These are phyloP conservation scores for Chytriomyces sp. DNA, from an alignment of 192 early-diverging fungal species.

Conservation along the genomic window DNA sequence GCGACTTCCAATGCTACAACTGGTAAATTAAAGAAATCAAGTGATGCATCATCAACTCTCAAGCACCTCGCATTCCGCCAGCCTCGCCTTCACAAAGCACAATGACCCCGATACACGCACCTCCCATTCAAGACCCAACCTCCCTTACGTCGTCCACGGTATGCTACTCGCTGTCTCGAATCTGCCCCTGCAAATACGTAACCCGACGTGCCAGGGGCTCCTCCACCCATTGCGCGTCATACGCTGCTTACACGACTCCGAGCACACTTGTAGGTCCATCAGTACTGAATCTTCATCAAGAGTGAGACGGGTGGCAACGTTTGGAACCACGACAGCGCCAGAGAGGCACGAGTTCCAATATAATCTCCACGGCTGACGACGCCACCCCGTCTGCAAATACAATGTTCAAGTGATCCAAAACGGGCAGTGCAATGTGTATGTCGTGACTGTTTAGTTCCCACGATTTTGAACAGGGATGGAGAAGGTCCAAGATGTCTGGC, in stretches of 20 bases:
- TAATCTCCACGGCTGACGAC: neutral
- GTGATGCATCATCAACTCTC: no score
- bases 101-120: no score
- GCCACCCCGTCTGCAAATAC: neutral
- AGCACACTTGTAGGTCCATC: neutral
- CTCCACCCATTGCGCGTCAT: neutral
- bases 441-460: no score
- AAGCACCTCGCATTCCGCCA: no score
- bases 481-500: no score
- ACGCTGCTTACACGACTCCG: neutral
- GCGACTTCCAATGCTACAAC: no score
- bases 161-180: neutral
- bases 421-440: no score
- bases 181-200: neutral
- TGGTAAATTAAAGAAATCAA: no score
- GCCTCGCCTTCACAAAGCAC: no score
- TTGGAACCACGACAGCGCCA: constrained; percentile 7
- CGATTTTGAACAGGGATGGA: no score
- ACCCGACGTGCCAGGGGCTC: neutral
- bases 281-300: constrained; percentile 1
- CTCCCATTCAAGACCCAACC: neutral
- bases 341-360: constrained; percentile 23
- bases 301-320: neutral
- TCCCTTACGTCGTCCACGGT: neutral
- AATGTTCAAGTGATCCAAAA: neutral